Evolutionary conservation across 2,329 filamentous ascomycete genomes (phyloP).

Genomic region (Pseudodiploospora longispora): DNA sequence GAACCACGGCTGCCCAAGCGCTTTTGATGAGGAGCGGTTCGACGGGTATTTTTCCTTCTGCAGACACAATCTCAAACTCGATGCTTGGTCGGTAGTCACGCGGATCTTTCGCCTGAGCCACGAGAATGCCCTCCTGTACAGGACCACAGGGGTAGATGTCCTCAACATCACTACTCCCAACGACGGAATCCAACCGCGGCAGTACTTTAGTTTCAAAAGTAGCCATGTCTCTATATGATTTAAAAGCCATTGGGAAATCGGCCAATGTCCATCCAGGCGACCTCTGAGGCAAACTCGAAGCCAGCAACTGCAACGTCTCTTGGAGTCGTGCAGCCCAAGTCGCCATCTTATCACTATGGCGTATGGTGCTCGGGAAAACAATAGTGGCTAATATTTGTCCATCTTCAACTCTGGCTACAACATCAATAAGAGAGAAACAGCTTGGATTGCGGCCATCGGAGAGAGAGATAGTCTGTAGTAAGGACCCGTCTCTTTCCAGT

Average conservation of each 20-base stretch:
- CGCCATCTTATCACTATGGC: background rate
- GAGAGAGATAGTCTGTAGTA: background rate
- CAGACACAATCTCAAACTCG: background rate
- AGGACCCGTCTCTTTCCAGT: slow-evolving; percentile 25
- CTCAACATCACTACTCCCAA: background rate
- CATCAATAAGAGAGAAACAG: background rate
- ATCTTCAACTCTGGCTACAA: background rate
- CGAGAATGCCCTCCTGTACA: background rate
- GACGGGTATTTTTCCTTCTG: background rate
- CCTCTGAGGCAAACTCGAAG: background rate
- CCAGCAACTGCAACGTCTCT: background rate
- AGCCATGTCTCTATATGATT: background rate
- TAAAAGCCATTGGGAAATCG: background rate
- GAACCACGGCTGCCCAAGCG: background rate
- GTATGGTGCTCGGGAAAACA: background rate
- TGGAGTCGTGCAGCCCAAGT: background rate
- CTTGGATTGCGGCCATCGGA: background rate
- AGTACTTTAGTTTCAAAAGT: background rate
- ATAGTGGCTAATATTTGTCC: background rate
- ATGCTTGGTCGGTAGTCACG: background rate
- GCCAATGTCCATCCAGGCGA: background rate
- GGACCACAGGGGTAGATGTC: background rate
- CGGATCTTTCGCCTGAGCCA: background rate
- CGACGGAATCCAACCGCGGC: background rate
- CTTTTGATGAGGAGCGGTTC: background rate